Conservation (phyloP, 768 basidiomycete species). For the Lactarius tabidus region DNA sequence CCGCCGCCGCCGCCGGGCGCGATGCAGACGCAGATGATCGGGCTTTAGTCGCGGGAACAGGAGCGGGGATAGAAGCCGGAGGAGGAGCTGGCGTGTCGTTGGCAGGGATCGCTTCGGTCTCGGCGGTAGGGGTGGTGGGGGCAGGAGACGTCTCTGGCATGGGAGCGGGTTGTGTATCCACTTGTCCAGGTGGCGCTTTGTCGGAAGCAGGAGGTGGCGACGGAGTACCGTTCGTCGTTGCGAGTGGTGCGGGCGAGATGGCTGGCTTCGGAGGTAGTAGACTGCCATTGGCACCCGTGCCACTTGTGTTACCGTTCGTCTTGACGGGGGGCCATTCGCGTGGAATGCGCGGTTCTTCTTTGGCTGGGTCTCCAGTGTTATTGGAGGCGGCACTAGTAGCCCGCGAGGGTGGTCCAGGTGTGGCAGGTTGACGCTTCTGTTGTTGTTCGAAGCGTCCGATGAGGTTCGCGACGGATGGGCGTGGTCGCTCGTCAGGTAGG, state of each 20-base stretch:
- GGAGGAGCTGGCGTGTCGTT: constrained; percentile 13
- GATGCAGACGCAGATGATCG: constrained; percentile 10
- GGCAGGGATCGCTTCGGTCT: background rate
- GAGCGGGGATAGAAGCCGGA: constrained; percentile 24
- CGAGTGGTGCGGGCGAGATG: constrained; percentile 7
- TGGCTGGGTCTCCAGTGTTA: constrained; percentile 56
- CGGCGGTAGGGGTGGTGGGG: background rate
- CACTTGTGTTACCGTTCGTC: constrained; percentile 8
- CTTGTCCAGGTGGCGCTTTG: background rate
- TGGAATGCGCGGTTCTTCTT: constrained; percentile 65
- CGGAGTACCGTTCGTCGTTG: background rate
- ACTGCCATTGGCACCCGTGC: background rate
- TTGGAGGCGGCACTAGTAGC: constrained; percentile 68
- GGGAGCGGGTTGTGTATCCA: background rate
- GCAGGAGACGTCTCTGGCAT: background rate
- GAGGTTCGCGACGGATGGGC: constrained; percentile 84
- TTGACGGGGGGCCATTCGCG: constrained; percentile 66
- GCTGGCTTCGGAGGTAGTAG: background rate
- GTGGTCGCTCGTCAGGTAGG: constrained; percentile 82
- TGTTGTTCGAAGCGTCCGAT: constrained; percentile 83
- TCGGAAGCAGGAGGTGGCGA: background rate
- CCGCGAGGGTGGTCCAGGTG: constrained; percentile 37
- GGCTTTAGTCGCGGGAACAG: constrained; percentile 18
- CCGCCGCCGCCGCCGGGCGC: constrained; percentile 1
- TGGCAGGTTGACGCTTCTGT: constrained; percentile 55